A percentile compares a stretch with the other conserved stretches of the same genome.
Evolutionary conservation across 202 grass and related monocot species (phyloP).

Genomic region (Digitaria exilis): DNA sequence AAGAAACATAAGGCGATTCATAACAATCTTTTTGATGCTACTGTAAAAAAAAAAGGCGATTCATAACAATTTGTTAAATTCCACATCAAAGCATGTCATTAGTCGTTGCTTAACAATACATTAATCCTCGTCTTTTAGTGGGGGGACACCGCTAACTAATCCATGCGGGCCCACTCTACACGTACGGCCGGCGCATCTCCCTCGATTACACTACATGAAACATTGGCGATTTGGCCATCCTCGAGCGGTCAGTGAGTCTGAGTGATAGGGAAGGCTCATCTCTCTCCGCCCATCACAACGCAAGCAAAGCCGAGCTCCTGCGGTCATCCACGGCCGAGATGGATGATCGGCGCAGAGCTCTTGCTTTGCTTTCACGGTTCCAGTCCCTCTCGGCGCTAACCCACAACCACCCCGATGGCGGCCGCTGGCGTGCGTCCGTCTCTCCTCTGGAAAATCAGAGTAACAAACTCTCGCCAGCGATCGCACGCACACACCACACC

Average conservation of each 20-base stretch:
- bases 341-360: background rate
- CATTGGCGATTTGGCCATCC: background rate
- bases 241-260: background rate
- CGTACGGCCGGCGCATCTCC: background rate
- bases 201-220: background rate
- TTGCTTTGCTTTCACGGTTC: constrained; percentile 56
- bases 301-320: background rate
- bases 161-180: background rate
- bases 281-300: background rate
- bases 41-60: too few species aligned
- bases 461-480: constrained; percentile 3
- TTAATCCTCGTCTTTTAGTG: background rate
- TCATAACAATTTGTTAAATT: background rate
- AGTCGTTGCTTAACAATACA: constrained; percentile 39
- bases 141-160: constrained; percentile 30
- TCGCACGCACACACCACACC: constrained; percentile 8
- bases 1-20: background rate
- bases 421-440: background rate
- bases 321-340: background rate
- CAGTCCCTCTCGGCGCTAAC: constrained; percentile 58
- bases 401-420: constrained; percentile 33
- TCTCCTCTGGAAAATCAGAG: constrained; percentile 25
- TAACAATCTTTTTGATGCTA: too few species aligned
- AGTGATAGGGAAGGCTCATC: constrained; percentile 40
- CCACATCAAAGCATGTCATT: background rate